Conservation (phyloP, 108 stramenopile genomes). For the Poteriospumella lacustris region DNA sequence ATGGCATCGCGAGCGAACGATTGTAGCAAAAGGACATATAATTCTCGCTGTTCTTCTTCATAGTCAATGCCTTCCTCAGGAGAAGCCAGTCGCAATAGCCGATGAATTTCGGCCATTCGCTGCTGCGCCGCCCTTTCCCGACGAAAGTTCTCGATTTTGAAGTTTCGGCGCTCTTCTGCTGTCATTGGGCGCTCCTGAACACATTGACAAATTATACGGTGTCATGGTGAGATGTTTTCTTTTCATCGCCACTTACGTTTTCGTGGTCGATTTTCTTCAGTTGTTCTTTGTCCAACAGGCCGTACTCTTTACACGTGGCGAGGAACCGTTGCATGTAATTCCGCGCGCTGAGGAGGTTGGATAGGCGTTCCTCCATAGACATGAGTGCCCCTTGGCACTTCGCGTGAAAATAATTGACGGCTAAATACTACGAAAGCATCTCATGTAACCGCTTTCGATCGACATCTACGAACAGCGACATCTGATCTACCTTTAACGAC, state of each 20-base stretch:
- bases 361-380: neutral
- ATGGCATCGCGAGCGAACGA: neutral
- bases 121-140: neutral
- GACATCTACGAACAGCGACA: neutral
- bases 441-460: neutral
- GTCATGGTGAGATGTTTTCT: neutral
- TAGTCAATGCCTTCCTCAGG: neutral
- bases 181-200: neutral
- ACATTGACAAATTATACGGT: neutral
- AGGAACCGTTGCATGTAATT: neutral
- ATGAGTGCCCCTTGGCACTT: neutral
- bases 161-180: slow-evolving; percentile 6
- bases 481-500: neutral
- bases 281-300: neutral
- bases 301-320: neutral
- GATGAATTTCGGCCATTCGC: neutral
- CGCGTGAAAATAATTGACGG: neutral
- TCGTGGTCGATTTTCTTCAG: neutral
- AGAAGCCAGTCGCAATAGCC: neutral
- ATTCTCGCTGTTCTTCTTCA: slow-evolving; percentile 11
- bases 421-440: neutral
- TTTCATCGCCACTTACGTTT: neutral
- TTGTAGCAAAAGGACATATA: neutral
- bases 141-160: neutral
- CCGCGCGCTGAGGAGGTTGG: neutral